Evolutionary conservation across 768 basidiomycete species (phyloP).

Genomic region (Floccularia luteovirens): DNA sequence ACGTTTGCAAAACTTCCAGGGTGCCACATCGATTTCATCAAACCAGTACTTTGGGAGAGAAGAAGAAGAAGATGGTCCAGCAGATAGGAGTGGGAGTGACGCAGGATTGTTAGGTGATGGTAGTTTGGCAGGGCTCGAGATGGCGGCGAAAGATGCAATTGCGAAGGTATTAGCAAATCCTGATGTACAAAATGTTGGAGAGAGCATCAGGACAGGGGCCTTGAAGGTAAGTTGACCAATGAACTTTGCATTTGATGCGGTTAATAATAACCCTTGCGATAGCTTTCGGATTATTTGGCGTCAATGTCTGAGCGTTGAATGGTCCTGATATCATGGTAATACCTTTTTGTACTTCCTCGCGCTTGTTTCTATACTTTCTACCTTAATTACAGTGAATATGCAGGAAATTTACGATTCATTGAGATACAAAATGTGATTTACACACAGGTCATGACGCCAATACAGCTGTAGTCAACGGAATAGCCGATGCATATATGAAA

Average conservation of each 20-base stretch:
- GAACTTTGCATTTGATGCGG: conserved; percentile 3
- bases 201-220: conserved; percentile 72
- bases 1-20: conserved; percentile 80
- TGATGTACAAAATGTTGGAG: conserved; percentile 80
- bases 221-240: conserved; percentile 54
- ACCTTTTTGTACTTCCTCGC: too few relatives aligned
- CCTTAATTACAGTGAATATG: too few relatives aligned
- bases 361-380: too few relatives aligned
- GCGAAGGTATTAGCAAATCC: conserved; percentile 72
- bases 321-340: too few relatives aligned
- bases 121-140: conserved; percentile 48
- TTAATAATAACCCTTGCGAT: conserved; percentile 5
- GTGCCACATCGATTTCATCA: conserved; percentile 89
- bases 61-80: conserved; percentile 57
- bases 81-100: conserved; percentile 24
- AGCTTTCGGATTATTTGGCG: conserved; percentile 64
- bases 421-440: too few relatives aligned
- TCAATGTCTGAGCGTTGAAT: conserved; percentile 53
- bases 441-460: too few relatives aligned
- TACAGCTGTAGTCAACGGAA: too few relatives aligned
- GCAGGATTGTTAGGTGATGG: conserved; percentile 41
- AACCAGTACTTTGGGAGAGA: conserved; percentile 94
- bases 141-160: conserved; percentile 70
- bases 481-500: too few relatives aligned
- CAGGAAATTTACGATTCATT: too few relatives aligned